Conservation (phyloP, 345 rosid genomes). For the Mercurialis annua region DNA sequence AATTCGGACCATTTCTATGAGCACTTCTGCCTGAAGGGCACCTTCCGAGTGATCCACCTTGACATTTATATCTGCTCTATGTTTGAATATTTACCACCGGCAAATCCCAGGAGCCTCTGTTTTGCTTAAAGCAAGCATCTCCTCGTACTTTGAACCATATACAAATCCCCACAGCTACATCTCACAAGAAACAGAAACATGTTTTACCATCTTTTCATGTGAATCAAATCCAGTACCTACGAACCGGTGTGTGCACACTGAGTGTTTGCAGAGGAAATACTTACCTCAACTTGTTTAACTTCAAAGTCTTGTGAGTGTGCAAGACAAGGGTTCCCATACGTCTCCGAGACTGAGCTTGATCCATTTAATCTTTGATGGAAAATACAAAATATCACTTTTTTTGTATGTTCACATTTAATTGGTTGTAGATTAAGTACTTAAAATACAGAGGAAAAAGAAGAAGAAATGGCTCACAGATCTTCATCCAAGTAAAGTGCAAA, state of each 20-base stretch:
- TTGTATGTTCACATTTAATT: neutral
- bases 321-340: conserved; percentile 90
- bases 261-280: neutral
- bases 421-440: neutral
- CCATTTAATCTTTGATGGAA: conserved; percentile 57
- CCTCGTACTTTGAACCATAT: conserved; percentile 77
- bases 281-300: conserved; percentile 93
- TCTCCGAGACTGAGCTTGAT: conserved; percentile 88
- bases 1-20: no score
- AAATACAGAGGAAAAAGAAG: conserved; percentile 5
- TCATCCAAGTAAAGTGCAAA: conserved; percentile 87
- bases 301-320: conserved; percentile 76
- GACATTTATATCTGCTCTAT: neutral
- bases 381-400: conserved; percentile 2
- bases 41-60: neutral
- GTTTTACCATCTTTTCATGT: neutral
- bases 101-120: conserved; percentile 66
- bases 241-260: neutral
- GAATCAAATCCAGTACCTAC: neutral
- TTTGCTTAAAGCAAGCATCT: conserved; percentile 65
- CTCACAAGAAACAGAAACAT: neutral
- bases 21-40: no score
- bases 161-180: conserved; percentile 94
- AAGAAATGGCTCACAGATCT: conserved; percentile 59
- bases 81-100: conserved; percentile 51